Conservation (phyloP, 129 eudicot genomes). For the Lactuca saligna region DNA sequence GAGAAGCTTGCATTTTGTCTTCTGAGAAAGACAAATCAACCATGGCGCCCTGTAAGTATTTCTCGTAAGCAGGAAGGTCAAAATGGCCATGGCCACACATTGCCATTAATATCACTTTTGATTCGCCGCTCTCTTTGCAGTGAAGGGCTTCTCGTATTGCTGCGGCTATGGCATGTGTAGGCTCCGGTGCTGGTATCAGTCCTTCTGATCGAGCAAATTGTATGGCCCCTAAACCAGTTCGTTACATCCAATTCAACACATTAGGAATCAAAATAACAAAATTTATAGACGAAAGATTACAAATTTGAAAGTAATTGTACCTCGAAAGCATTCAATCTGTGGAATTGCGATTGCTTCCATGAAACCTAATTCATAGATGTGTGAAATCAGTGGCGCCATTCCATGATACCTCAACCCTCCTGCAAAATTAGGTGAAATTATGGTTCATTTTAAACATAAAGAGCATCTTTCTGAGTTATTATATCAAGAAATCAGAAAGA, state of each 20-base stretch:
- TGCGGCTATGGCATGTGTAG: slow-evolving; percentile 97
- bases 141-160: slow-evolving; percentile 89
- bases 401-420: slow-evolving; percentile 99
- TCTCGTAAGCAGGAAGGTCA: slow-evolving; percentile 77
- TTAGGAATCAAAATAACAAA: background rate
- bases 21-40: slow-evolving; percentile 73
- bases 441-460: background rate
- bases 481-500: background rate
- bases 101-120: slow-evolving; percentile 88
- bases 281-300: background rate
- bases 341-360: slow-evolving; percentile 86
- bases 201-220: slow-evolving; percentile 90
- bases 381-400: slow-evolving; percentile 92
- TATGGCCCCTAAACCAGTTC: slow-evolving; percentile 68
- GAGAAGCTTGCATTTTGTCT: slow-evolving; percentile 61
- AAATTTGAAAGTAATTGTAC: slow-evolving; percentile 26
- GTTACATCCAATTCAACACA: background rate
- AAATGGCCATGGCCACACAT: slow-evolving; percentile 96
- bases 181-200: slow-evolving; percentile 93
- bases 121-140: slow-evolving; percentile 89
- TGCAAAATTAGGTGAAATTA: slow-evolving; percentile 17
- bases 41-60: slow-evolving; percentile 75
- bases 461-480: background rate
- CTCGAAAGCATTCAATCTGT: slow-evolving; percentile 91
- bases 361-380: slow-evolving; percentile 74